Evolutionary conservation across 139 green algal species (phyloP), one percentile per base, ranked within the genome.

Genomic region (Picochlorum sp.): DNA sequence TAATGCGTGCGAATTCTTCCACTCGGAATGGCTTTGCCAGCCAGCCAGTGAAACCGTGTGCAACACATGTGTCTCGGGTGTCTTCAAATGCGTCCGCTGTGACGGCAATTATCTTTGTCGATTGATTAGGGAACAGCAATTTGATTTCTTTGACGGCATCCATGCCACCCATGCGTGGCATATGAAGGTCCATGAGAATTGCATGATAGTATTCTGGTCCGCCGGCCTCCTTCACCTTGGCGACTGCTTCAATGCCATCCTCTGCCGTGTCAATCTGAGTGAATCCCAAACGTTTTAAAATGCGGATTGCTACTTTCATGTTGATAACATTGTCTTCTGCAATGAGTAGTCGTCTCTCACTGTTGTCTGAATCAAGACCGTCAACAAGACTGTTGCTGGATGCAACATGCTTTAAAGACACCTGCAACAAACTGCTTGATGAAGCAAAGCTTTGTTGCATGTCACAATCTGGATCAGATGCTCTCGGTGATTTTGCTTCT

Each of bases 161-260:
- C 72, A 91, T 78, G 14, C 83, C 85, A 7, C 83, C 85, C 73
- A 80, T 90, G n/a, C 81, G 60, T 1, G 88, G 88, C 88, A 95
- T 95, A 73, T 96, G 88, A 4, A 95, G 76, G 70, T 95, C 88
- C 70, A 88, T 92, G 18, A 95, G 78, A 49, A 95, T 82, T 57
- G 92, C 66, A 68, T 94, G 76, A 60, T 91, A 95, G 6, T 78
- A 72, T 55, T 84, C 77, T 4, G 65, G 63, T 2, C 80, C 85
- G 3, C 83, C 83, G 0, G 63, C 51, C 1, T 50, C 62, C 3
- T 72, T 55, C 11, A 95, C 49, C 16, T 72, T 62, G 16, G 75
- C 41, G 44, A 86, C 57, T 18, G 80, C 80, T 50, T 76, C 63
- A 58, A 78, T 61, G 2, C 78, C 71, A 47, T 89, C 76, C 20